Evolutionary conservation across 2,329 filamentous ascomycete genomes (phyloP).

Genomic region (Curvularia eragrostidis): DNA sequence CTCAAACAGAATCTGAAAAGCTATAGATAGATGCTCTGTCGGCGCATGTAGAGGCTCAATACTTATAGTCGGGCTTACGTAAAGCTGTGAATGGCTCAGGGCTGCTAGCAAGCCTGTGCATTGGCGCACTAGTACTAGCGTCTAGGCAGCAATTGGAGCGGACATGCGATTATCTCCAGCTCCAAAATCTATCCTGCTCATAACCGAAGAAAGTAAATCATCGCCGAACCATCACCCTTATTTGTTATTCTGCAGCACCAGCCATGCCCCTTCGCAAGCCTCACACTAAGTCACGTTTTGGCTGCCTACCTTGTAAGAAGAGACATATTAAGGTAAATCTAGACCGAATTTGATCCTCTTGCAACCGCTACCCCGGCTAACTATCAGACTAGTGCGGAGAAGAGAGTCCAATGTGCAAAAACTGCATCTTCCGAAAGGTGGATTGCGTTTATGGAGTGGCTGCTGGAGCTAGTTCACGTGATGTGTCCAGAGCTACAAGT

Average conservation of each 20-base stretch:
- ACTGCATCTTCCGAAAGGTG: conserved; percentile 2
- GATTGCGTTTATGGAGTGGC: conserved; percentile 1
- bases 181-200: no score
- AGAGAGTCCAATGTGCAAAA: background rate
- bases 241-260: background rate
- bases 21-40: no score
- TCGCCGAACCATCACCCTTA: background rate
- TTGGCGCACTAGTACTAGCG: no score
- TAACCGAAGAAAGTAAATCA: no score
- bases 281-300: conserved; percentile 9
- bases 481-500: conserved; percentile 1
- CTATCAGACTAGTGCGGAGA: background rate
- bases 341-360: background rate
- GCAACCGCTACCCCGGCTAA: background rate
- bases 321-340: conserved; percentile 7
- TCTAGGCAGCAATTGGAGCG: no score
- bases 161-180: no score
- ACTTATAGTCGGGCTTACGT: no score
- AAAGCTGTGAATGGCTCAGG: no score
- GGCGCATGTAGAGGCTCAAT: no score
- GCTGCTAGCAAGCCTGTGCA: no score
- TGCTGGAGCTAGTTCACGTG: background rate
- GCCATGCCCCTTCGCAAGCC: conserved; percentile 5
- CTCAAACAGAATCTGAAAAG: no score
- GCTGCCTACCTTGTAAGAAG: conserved; percentile 6